Evolutionary conservation across 1,284 basidiomycete genomes (phyloP).

Genomic region (Pulveroboletus ridleyi): DNA sequence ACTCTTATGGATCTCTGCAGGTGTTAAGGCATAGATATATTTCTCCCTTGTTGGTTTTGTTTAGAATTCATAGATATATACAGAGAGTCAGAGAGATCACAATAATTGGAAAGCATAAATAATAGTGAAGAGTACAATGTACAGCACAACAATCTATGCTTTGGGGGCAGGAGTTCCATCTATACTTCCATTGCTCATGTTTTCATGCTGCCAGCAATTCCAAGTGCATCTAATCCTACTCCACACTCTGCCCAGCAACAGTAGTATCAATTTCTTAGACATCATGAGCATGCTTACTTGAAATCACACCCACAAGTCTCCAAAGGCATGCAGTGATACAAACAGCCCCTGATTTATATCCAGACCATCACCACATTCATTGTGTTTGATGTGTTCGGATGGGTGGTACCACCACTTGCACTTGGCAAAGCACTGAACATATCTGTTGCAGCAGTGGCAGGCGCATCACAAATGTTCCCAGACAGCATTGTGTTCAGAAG

Average conservation of each 20-base stretch:
- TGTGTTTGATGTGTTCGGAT: too few relatives aligned
- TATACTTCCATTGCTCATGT: background rate
- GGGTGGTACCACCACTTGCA: slow-evolving; percentile 20
- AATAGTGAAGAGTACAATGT: background rate
- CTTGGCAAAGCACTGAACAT: background rate
- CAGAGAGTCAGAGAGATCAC: too few relatives aligned
- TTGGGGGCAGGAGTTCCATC: too few relatives aligned
- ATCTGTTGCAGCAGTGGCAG: slow-evolving; percentile 25
- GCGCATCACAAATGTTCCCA: slow-evolving; percentile 50
- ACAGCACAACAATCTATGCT: background rate
- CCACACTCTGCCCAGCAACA: background rate
- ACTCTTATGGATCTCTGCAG: too few relatives aligned
- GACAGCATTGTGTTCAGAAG: slow-evolving; percentile 36
- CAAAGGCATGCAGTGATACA: slow-evolving; percentile 49
- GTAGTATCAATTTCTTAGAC: background rate
- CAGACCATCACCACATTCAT: slow-evolving; percentile 3
- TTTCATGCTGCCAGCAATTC: too few relatives aligned
- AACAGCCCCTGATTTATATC: slow-evolving; percentile 42
- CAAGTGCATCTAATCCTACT: background rate
- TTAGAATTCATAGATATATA: too few relatives aligned
- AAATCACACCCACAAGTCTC: slow-evolving; percentile 79
- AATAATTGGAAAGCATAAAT: background rate
- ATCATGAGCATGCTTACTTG: slow-evolving; percentile 50
- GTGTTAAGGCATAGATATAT: too few relatives aligned
- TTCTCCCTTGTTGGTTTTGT: too few relatives aligned